Base-by-base conservation (phyloP, 371 early-diverging fungal genomes). In the Rhizopus microsporus region DNA sequence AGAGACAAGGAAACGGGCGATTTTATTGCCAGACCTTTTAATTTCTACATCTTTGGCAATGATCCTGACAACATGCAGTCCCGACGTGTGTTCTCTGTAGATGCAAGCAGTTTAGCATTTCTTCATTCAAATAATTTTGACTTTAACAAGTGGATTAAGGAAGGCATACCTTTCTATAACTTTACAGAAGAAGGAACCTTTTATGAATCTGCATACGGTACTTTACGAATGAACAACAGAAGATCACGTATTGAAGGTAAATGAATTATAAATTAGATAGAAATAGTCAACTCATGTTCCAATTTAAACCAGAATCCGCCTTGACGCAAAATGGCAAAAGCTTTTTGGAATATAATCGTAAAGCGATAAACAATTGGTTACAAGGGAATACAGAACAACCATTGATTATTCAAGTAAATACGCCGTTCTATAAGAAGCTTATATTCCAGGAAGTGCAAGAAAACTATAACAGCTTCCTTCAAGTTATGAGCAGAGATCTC, bases 11-110 rank as follows among this genome's bases (percentile, higher is more conserved):
- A 31, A 5, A 75, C 72, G 35, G 77, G 64, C 1, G 48, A 51
- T 35, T 93, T 88, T 69, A 63, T 78, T 31, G 90, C 91, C 9
- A 82, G 79, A 48, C 88, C 95, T 0, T 93, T 91, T 83, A 94
- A 93, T 65, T 91, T 92, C 55, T 92, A 90, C 65, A 80, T 93
- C 34, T 93, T 92, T 52, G 93, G 93, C 5, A 76, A 65, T 12
- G 79, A 75, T 51, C 64, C 67, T 0, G 33, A 51, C 3, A 49
- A 40, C 6, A 42, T 72, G n/a, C 53, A 56, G 0, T 67, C 74
- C 8, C 82, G 89, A 39, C 67, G 82, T 4, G 69, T 77, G 37
- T 91, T 92, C 59, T 59, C 75, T 5, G 78, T 77, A 47, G 86
- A 87, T 57, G 83, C 86, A 37, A 78, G 85, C 33, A 87, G 88